Conservation (phyloP, 495 filamentous ascomycete species). For the Penicillium steckii region DNA sequence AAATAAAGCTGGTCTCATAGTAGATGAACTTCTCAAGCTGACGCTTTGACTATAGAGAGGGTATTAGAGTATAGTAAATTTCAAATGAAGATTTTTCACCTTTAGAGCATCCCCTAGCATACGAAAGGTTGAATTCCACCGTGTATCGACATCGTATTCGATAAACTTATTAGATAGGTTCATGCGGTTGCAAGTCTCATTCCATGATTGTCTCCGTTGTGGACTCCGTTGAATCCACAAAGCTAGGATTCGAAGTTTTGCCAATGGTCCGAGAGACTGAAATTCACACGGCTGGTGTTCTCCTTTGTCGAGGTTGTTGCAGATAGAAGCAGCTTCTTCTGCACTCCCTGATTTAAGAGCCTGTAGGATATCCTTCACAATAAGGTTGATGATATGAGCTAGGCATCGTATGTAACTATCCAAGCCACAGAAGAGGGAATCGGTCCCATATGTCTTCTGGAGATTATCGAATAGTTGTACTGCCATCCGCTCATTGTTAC, state of each 20-base stretch:
- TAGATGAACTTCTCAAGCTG: not conserved
- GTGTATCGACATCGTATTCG: conserved; percentile 10
- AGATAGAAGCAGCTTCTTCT: no score
- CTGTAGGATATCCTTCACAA: conserved; percentile 13
- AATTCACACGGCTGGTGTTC: not conserved
- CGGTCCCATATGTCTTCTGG: not conserved
- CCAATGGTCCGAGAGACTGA: conserved; percentile 5
- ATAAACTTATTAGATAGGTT: conserved; percentile 5
- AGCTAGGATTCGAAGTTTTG: conserved; percentile 7
- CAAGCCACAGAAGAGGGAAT: not conserved
- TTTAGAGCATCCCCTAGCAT: conserved; percentile 6
- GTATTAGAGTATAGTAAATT: no score
- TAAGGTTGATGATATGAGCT: conserved; percentile 14
- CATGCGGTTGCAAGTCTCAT: conserved; percentile 2
- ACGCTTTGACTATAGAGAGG: no score
- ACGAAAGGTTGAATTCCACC: conserved; percentile 11
- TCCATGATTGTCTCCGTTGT: conserved; percentile 11
- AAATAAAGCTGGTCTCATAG: not conserved
- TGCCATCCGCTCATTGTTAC: conserved; percentile 1
- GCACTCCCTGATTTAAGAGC: not conserved
- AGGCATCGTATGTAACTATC: conserved; percentile 17
- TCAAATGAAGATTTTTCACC: no score
- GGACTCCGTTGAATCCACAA: conserved; percentile 15
- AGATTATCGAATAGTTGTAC: conserved; percentile 6
- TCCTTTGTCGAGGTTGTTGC: no score